phyloP scores from a whole-genome alignment of 148 eudicot genomes.

The Vaccinium myrtillus region DNA sequence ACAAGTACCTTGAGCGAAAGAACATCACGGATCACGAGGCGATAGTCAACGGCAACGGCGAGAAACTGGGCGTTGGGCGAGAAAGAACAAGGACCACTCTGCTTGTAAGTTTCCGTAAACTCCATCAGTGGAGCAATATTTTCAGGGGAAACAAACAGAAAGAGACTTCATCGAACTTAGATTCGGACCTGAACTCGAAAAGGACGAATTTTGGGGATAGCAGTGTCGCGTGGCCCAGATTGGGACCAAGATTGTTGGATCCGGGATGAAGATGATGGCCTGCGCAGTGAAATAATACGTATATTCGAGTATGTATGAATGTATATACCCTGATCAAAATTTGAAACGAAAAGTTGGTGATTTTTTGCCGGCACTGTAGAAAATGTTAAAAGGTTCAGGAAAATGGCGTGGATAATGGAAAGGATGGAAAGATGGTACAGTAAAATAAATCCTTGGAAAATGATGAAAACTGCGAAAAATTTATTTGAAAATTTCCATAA shows the following conservation, averaged over 20 bases:
- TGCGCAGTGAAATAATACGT: not conserved
- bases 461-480: no score
- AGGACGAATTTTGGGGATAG: not conserved
- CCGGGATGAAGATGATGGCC: not conserved
- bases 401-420: not conserved
- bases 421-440: not conserved
- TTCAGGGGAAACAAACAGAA: not conserved
- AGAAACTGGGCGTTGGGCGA: conserved; percentile 78
- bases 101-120: conserved; percentile 86
- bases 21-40: conserved; percentile 88
- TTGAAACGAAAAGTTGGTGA: not conserved
- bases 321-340: not conserved
- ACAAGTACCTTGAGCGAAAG: conserved; percentile 66
- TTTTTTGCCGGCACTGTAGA: not conserved
- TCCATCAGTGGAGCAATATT: conserved; percentile 45
- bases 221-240: not conserved
- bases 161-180: not conserved
- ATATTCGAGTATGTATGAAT: not conserved
- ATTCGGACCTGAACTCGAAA: not conserved
- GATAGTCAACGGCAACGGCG: conserved; percentile 88
- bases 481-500: no score
- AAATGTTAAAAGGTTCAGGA: no score
- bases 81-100: conserved; percentile 78
- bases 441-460: no score
- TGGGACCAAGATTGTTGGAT: not conserved